These are phyloP conservation scores for Aspergillus novofumigatus DNA, from an alignment of 2,329 filamentous ascomycete genomes.

Conservation along the genomic window DNA sequence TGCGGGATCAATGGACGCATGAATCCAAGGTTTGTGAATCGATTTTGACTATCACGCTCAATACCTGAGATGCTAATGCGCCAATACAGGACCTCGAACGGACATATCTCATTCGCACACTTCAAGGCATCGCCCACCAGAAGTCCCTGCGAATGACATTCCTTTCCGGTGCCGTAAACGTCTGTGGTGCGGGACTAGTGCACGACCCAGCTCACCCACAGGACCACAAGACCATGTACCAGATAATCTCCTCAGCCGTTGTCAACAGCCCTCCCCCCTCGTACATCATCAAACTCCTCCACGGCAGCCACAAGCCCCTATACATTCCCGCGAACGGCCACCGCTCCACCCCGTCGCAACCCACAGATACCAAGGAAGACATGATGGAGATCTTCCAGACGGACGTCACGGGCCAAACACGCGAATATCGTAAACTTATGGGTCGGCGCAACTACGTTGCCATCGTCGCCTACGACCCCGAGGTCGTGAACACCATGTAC, in stretches of 20 bases:
- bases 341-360: slow-evolving; percentile 58
- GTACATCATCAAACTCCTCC: slow-evolving; percentile 90
- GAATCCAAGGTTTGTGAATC: slow-evolving; percentile 69
- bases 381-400: slow-evolving; percentile 99
- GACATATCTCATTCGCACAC: slow-evolving; percentile 91
- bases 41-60: neutral
- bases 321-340: slow-evolving; percentile 90
- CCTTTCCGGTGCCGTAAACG: slow-evolving; percentile 84
- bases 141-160: slow-evolving; percentile 97
- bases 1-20: slow-evolving; percentile 97
- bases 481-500: slow-evolving; percentile 56
- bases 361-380: slow-evolving; percentile 94
- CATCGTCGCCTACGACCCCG: slow-evolving; percentile 90
- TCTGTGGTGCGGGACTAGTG: slow-evolving; percentile 84
- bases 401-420: slow-evolving; percentile 76
- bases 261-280: slow-evolving; percentile 81
- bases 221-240: slow-evolving; percentile 99
- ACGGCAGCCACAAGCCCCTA: slow-evolving; percentile 79
- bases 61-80: neutral
- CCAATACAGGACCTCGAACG: slow-evolving; percentile 72
- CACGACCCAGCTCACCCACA: slow-evolving; percentile 88
- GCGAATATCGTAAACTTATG: slow-evolving; percentile 91
- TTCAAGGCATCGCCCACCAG: slow-evolving; percentile 92
- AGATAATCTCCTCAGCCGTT: slow-evolving; percentile 88
- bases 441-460: slow-evolving; percentile 87